Evolutionary conservation across 768 basidiomycete genomes (phyloP).

Genomic region (Brasilioporus rufonigricans): DNA sequence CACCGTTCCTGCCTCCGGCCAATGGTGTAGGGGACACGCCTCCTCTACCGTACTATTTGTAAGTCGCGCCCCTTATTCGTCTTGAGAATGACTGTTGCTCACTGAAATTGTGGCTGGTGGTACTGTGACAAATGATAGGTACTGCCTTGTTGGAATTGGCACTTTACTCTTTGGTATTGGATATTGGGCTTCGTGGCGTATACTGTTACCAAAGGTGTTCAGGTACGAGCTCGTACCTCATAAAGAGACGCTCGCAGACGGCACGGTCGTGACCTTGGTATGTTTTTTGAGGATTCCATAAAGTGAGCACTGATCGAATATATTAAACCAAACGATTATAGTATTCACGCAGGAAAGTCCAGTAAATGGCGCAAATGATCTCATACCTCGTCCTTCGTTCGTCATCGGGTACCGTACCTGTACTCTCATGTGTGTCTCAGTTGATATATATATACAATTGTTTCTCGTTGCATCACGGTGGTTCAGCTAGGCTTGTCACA

Average conservation of each 20-base stretch:
- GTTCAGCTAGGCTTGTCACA: too few species aligned
- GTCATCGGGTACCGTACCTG: too few species aligned
- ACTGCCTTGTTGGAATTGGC: slow-evolving; percentile 51
- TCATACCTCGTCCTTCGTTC: too few species aligned
- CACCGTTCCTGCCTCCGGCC: slow-evolving; percentile 53
- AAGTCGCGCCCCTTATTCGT: slow-evolving; percentile 18
- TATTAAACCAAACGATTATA: neutral
- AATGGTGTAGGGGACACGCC: slow-evolving; percentile 59
- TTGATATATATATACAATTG: too few species aligned
- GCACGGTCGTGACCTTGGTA: slow-evolving; percentile 53
- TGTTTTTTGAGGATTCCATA: slow-evolving; percentile 10
- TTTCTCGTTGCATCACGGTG: too few species aligned
- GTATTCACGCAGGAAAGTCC: slow-evolving; percentile 4
- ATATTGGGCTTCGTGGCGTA: slow-evolving; percentile 56
- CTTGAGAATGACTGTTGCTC: neutral
- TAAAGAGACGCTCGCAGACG: slow-evolving; percentile 48
- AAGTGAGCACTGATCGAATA: too few species aligned
- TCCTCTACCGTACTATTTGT: slow-evolving; percentile 61
- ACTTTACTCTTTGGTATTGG: slow-evolving; percentile 43
- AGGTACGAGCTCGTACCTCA: slow-evolving; percentile 45
- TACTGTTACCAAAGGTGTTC: slow-evolving; percentile 48
- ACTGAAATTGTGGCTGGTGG: too few species aligned
- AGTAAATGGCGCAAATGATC: neutral
- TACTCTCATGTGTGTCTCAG: too few species aligned
- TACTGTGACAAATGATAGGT: slow-evolving; percentile 32